Evolutionary conservation across 2,329 filamentous ascomycete genomes (phyloP), one percentile per base, ranked within the genome.

Genomic region (Cercospora janseana): DNA sequence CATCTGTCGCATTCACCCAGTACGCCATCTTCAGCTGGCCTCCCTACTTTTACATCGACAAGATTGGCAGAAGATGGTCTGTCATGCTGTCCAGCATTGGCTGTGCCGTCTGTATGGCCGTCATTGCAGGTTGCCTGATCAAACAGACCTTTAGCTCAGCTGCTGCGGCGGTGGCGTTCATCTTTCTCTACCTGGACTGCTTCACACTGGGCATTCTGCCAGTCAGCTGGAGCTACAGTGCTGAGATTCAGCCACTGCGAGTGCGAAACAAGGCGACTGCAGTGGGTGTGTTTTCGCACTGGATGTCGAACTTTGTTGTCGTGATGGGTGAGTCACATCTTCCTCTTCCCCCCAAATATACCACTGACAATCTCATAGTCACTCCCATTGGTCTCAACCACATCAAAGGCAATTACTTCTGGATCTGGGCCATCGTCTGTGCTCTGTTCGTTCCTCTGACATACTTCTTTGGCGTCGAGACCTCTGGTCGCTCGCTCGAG

Each of bases 351-450:
- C n/a, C 7, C 12, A n/a, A 10, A 21, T 1, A n/a, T 24, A 15
- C 40, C 7, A 10, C 42, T 38, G 20, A 21, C 21, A 21, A 29
- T 1, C n/a, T 29, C 4, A 9, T 28, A 29, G 34, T 48, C 6
- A 59, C 56, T 12, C 60, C 58, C 2, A 59, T 61, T 15, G 63
- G 62, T 20, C 52, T 65, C 28, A 49, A 58, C 31, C 51, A 46
- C 26, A 69, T 66, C 15, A 54, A 56, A 2, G 80, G 76, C 70
- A 73, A 72, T 49, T 81, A 75, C 43, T 81, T 75, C 68, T 71
- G 79, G 42, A 72, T 80, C 58, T 83, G 78, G 65, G 75, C 76
- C 3, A 71, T 74, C 13, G 72, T 79, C 57, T 80, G 79, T 63
- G 76, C 74, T 13, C 59, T 58, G 1, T 78, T 78, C 51, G 63